Evolutionary conservation across 2,329 filamentous ascomycete species (phyloP), one percentile per base, ranked within the genome.

Genomic region (Parastagonospora nodorum): DNA sequence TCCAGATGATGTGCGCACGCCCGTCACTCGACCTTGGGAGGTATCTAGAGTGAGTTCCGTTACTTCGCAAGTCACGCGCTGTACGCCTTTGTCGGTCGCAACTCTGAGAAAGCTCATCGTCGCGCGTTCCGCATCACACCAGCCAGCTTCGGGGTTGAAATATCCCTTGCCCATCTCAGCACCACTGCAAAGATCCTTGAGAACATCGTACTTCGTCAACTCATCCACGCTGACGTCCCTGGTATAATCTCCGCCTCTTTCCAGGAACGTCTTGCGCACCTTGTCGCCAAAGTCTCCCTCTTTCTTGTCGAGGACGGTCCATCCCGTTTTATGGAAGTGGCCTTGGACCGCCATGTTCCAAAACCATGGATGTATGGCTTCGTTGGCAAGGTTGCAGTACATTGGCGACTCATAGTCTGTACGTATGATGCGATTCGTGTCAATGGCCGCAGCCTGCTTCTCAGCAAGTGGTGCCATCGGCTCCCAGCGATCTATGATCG

Each of bases 371-470:
- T 73, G 58, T 8, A 75, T 68, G 0, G 74, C 74, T 55, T 76
- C 71, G 41, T 71, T 71, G 5, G 73, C 72, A 1, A 85, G 66
- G 2, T 82, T 75, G 3, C 81, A 80, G 53, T 86, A 85, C 47
- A 83, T 81, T 0, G 74, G 72, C 39, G 84, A 80, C 45, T 81
- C 80, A 55, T 86, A 85, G 51, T 85, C 82, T 6, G 80, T 81
- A 2, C 83, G 77, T 9, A 86, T 74, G 48, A 86, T 85, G 63
- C 86, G 86, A 64, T 86, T 86, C 29, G 86, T 68, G 50, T 86
- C 82, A 50, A 83, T 82, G 12, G 79, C 83, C 0, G 82, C 84
- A 0, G 84, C 84, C 51, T 68, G 75, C 2, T 72, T 72, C 2
- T 80, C 77, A 0, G 81, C 79, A 2, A 78, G 74, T 2, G 57